These are phyloP conservation scores for Wickerhamomyces sydowiorum DNA, from an alignment of 805 yeast genomes.

Conservation along the genomic window DNA sequence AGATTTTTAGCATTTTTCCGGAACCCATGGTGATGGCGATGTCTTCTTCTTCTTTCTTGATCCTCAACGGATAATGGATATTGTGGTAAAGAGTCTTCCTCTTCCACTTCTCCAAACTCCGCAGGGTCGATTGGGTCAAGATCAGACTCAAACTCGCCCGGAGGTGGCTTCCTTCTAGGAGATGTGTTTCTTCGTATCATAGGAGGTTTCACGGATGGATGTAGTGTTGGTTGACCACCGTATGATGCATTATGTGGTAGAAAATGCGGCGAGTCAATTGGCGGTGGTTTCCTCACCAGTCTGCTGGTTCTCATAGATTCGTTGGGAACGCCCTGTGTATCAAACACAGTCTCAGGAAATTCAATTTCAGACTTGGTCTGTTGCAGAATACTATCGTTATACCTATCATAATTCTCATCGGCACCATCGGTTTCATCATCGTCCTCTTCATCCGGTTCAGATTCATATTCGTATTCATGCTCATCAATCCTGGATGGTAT, in stretches of 20 bases:
- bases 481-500: conserved; percentile 1
- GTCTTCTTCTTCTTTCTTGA: not conserved
- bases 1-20: conserved; percentile 20
- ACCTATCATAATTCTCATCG: conserved; percentile 1
- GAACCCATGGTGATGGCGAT: conserved; percentile 10
- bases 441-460: conserved; percentile 1
- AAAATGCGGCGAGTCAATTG: not conserved
- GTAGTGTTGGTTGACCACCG: conserved; percentile 1
- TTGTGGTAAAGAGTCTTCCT: conserved; percentile 16
- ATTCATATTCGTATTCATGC: not conserved
- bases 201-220: not conserved
- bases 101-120: conserved; percentile 2
- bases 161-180: conserved; percentile 21
- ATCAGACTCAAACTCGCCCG: conserved; percentile 1
- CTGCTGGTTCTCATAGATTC: not conserved
- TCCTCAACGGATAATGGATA: conserved; percentile 13
- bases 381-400: conserved; percentile 1
- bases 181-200: conserved; percentile 10
- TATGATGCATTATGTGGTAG: conserved; percentile 9
- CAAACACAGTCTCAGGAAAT: not conserved
- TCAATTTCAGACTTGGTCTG: not conserved
- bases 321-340: not conserved
- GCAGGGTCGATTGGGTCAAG: not conserved
- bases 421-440: not conserved
- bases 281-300: conserved; percentile 20